Base-by-base conservation (phyloP, 2,329 filamentous ascomycete species). In the Grosmannia penicillata region DNA sequence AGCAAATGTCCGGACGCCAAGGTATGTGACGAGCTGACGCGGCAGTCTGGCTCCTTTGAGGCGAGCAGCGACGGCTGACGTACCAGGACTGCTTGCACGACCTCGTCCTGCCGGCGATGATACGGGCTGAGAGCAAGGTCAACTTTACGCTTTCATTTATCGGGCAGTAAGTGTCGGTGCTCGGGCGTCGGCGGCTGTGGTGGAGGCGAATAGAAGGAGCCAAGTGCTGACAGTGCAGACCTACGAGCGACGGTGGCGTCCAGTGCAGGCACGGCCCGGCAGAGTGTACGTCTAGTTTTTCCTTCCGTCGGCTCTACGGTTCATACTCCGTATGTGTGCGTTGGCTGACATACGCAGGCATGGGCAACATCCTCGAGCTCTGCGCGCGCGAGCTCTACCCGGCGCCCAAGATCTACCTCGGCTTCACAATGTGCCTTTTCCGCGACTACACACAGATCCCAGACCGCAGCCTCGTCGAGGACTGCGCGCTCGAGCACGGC, bases 301-400 rank as follows among this genome's bases (percentile, higher is more conserved):
- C n/a, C 22, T 31, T n/a, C 22, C 9, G 8, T 18, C n/a, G n/a
- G n/a, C n/a, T n/a, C n/a, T n/a, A n/a, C n/a, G n/a, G n/a, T 17
- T 27, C 27, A 8, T 25, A 3, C 8, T 13, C 22, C n/a, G 8
- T 13, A 2, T 8, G 6, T 17, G 4, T 23, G 1, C 30, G 3
- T 11, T 14, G 11, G n/a, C 10, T 19, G n/a, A 10, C 14, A 11
- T 18, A 30, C 14, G n/a, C 44, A 61, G 59, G 83, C 57, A 74
- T 96, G 51, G 91, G 91, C 44, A 86, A 98, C 61, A 93, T 94
- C 55, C 68, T 98, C 57, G 81, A 94, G 56, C 79, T 98, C 36
- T 98, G 91, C 61, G 87, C 87, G 25, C 78, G 78, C 42, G 68
- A 80, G 45, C 69, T 91, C 24, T 91, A 91, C 53, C 82, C 83